These are phyloP conservation scores for Omphalea diandra DNA, from an alignment of 441 rosid genomes.

Conservation along the genomic window DNA sequence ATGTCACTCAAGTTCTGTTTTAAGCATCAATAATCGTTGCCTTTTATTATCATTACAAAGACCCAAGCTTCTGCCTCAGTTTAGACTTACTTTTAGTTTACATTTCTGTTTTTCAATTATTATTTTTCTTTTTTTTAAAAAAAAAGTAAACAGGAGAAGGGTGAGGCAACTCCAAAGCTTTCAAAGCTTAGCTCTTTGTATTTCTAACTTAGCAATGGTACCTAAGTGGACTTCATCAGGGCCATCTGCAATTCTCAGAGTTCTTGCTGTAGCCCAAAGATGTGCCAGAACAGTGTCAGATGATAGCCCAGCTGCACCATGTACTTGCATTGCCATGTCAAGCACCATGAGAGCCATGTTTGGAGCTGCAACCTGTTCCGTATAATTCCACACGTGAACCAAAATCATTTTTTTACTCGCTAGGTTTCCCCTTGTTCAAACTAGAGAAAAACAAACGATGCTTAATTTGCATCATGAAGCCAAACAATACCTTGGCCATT, in stretches of 20 bases:
- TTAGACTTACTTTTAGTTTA: not conserved
- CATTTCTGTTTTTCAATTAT: too few species aligned
- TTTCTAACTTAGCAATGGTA: conserved; percentile 80
- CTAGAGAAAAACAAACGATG: not conserved
- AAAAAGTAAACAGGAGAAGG: not conserved
- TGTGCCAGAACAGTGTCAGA: conserved; percentile 82
- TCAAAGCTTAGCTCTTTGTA: conserved; percentile 81
- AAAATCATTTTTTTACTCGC: not conserved
- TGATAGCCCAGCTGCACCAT: conserved; percentile 81
- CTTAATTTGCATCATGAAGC: not conserved
- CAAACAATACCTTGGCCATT: conserved; percentile 79
- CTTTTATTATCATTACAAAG: not conserved
- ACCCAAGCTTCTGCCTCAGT: not conserved
- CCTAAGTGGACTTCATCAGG: conserved; percentile 97
- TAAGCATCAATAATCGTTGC: not conserved
- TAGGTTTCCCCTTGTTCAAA: not conserved
- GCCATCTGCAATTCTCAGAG: conserved; percentile 88
- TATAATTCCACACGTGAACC: too few species aligned
- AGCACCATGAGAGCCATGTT: conserved; percentile 87
- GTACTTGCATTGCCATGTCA: conserved; percentile 91
- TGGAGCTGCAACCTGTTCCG: conserved; percentile 87
- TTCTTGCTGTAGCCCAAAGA: conserved; percentile 92
- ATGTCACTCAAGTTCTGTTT: too few species aligned
- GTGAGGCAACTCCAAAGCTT: not conserved
- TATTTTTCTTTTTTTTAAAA: not conserved